phyloP scores from a whole-genome alignment of 352 stramenopile genomes.

The Globisporangium uncinulatum region DNA sequence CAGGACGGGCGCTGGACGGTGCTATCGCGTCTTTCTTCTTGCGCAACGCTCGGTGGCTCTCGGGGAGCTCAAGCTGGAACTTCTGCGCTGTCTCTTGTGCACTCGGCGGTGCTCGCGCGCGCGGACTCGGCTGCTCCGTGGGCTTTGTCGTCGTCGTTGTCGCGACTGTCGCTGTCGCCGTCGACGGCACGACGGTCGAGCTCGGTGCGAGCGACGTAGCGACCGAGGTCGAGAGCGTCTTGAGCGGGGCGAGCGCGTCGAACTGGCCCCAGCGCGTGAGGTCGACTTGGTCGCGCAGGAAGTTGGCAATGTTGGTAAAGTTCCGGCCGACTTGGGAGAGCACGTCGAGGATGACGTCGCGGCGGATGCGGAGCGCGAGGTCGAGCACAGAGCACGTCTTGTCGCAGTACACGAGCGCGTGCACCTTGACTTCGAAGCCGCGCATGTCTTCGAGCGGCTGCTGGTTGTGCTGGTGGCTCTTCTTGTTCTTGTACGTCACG shows the following conservation, averaged over 20 bases:
- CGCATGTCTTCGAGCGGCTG: conserved; percentile 81
- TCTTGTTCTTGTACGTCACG: conserved; percentile 82
- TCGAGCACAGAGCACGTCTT: conserved; percentile 80
- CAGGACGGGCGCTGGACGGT: not conserved
- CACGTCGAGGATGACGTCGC: conserved; percentile 77
- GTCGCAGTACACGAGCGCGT: conserved; percentile 82
- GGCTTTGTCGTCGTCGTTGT: conserved; percentile 2
- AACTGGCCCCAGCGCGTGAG: conserved; percentile 60
- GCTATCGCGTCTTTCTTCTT: conserved; percentile 21
- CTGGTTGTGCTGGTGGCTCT: conserved; percentile 19
- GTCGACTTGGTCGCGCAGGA: conserved; percentile 77
- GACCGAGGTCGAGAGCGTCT: conserved; percentile 31
- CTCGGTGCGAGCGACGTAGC: conserved; percentile 17
- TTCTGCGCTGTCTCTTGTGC: conserved; percentile 14
- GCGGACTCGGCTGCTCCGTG: conserved; percentile 10
- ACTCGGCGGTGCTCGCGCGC: conserved; percentile 3
- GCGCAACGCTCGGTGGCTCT: conserved; percentile 32
- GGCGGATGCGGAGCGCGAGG: conserved; percentile 63
- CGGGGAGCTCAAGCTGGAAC: conserved; percentile 41
- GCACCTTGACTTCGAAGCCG: conserved; percentile 81
- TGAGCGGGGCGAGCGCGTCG: conserved; percentile 58
- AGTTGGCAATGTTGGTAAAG: conserved; percentile 83
- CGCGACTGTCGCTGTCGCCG: conserved; percentile 5
- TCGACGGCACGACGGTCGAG: conserved; percentile 4
- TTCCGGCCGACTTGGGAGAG: conserved; percentile 81